These are phyloP conservation scores for Saccharomycopsis sp. DNA, from an alignment of 805 yeast genomes.

Conservation along the genomic window DNA sequence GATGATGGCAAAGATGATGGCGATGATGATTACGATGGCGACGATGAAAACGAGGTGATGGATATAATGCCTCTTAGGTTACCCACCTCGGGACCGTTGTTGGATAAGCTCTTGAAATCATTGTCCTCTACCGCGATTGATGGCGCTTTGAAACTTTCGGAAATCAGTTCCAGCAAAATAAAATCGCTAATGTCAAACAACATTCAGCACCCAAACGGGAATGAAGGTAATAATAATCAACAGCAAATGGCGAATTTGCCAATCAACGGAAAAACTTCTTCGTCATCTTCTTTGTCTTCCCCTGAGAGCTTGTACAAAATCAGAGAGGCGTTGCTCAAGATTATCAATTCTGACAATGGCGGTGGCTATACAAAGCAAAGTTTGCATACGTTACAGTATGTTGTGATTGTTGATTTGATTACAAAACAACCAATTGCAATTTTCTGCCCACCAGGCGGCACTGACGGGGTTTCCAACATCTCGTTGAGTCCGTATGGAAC, in stretches of 20 bases:
- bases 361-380: neutral
- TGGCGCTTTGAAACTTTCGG: slow-evolving; percentile 39
- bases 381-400: slow-evolving; percentile 25
- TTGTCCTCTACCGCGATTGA: slow-evolving; percentile 47
- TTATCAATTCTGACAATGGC: slow-evolving; percentile 11
- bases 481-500: slow-evolving; percentile 56
- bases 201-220: neutral
- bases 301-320: slow-evolving; percentile 2
- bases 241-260: no score
- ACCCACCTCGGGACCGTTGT: slow-evolving; percentile 13
- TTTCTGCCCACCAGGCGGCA: slow-evolving; percentile 45
- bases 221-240: no score
- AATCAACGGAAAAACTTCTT: no score
- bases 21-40: neutral
- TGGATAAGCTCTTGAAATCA: slow-evolving; percentile 31
- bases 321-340: slow-evolving; percentile 3
- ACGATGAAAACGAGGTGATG: slow-evolving; percentile 1
- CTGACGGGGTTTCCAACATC: slow-evolving; percentile 43
- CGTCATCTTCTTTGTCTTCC: no score
- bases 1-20: neutral
- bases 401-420: slow-evolving; percentile 41
- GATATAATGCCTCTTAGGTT: slow-evolving; percentile 14
- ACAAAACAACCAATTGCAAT: slow-evolving; percentile 32
- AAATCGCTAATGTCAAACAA: slow-evolving; percentile 26
- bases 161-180: slow-evolving; percentile 35